phyloP scores from a whole-genome alignment of 2,329 filamentous ascomycete species.

The Pestalotiopsis fici region DNA sequence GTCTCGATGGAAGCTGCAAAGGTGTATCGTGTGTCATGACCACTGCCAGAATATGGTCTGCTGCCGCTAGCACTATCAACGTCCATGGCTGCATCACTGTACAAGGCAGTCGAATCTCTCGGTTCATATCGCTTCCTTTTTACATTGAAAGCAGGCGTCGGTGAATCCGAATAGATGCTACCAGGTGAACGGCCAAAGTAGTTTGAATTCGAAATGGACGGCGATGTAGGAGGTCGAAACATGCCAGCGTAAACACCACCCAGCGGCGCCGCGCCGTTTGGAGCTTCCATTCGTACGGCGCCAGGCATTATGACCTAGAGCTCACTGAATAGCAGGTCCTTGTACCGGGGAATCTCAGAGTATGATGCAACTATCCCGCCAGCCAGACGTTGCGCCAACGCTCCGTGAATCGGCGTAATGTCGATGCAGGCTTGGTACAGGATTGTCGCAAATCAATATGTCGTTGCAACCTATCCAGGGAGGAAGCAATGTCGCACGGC shows the following conservation, averaged over 20 bases:
- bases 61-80: conserved; percentile 27
- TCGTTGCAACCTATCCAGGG: not conserved
- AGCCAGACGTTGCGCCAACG: not conserved
- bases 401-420: not conserved
- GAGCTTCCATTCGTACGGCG: conserved; percentile 32
- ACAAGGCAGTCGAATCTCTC: conserved; percentile 33
- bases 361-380: not conserved
- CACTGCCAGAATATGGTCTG: conserved; percentile 16
- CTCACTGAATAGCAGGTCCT: not conserved
- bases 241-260: conserved; percentile 44
- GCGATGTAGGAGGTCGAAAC: conserved; percentile 47
- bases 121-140: conserved; percentile 41
- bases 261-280: conserved; percentile 22
- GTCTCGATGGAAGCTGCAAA: conserved; percentile 57
- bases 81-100: conserved; percentile 31
- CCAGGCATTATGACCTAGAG: conserved; percentile 36
- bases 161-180: conserved; percentile 37
- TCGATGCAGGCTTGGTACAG: not conserved
- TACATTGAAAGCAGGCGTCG: conserved; percentile 30
- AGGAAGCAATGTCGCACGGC: not conserved
- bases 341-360: not conserved
- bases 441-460: not conserved
- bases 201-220: conserved; percentile 36
- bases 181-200: conserved; percentile 40
- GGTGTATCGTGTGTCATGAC: conserved; percentile 40